Base-by-base conservation (phyloP, 208 protist genomes). In the Zelonia costaricensis region DNA sequence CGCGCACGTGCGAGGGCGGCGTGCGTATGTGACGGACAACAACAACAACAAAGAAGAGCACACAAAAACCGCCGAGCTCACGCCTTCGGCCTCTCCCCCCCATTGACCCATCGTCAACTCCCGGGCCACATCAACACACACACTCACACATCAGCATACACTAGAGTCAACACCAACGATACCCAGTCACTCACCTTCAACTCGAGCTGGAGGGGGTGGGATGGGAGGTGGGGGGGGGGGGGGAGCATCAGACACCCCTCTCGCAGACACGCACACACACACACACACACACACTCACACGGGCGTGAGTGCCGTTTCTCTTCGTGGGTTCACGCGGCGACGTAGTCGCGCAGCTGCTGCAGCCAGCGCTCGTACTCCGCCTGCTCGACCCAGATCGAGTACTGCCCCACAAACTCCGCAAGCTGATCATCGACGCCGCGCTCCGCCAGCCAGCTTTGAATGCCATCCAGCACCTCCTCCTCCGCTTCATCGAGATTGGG, bases 311-410 rank as follows among this genome's bases (percentile, higher is more conserved):
- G 33, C 33, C 36, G 22, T 51, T 16, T 40, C 12, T 30, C 23
- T 62, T 49, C 45, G 45, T 10, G n/a, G 52, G 31, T 46, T 71
- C 74, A 94, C 20, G 88, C 88, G 0, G 80, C 80, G 20, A 94
- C 85, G 68, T 90, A 95, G 61, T 92, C 84, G 12, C 78, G 69
- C 13, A 95, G 74, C 61, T 91, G 85, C 69, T 82, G 76, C 56
- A 95, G 78, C 86, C 89, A 95, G 40, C 36, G 44, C 72, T 95
- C 89, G 62, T 95, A 95, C 77, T 95, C 86, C 47, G 69, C 64
- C 72, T 95, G 89, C 72, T 95, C 89, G 0, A 88, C 63, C 82
- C 82, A 93, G 8, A 91, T 71, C 2, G 84, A 77, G 69, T 92
- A 88, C 64, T 91, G 81, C 4, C 80, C 82, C 18, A 95, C 58